These are phyloP conservation scores for Gremmenia infestans DNA, from an alignment of 2,329 filamentous ascomycete species.

Conservation along the genomic window DNA sequence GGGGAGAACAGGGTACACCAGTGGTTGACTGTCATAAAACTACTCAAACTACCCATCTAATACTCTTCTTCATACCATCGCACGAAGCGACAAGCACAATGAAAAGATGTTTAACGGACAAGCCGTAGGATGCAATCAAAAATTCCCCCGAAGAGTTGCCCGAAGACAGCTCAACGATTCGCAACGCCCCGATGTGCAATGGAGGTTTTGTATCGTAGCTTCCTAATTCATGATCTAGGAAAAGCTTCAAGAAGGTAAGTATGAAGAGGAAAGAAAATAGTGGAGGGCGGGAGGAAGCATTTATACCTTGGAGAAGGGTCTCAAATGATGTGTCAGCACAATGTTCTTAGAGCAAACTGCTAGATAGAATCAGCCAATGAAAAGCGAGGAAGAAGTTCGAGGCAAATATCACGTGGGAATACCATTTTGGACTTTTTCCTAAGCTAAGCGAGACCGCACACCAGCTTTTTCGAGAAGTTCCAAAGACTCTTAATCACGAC, in stretches of 20 bases:
- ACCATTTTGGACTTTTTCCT: no score
- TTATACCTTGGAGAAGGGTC: not conserved
- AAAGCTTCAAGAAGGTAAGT: constrained; percentile 11
- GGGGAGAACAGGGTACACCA: no score
- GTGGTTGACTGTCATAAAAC: no score
- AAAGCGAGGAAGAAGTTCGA: no score
- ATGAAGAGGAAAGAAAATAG: constrained; percentile 5
- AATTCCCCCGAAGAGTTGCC: constrained; percentile 45
- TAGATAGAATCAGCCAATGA: no score
- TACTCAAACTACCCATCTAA: not conserved
- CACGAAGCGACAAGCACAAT: constrained; percentile 15
- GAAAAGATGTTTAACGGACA: constrained; percentile 10
- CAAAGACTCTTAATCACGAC: constrained; percentile 17
- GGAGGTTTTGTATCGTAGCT: not conserved
- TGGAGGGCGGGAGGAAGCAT: not conserved
- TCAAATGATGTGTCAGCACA: no score
- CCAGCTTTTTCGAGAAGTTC: not conserved
- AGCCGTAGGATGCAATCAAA: constrained; percentile 38
- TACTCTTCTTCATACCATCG: constrained; percentile 19
- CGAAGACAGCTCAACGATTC: constrained; percentile 32
- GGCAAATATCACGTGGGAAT: no score
- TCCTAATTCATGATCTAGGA: not conserved
- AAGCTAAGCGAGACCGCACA: no score
- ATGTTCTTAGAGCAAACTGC: no score
- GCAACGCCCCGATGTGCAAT: not conserved